Base-by-base conservation (phyloP, 2,329 filamentous ascomycete genomes). In the Falciphora oryzae region DNA sequence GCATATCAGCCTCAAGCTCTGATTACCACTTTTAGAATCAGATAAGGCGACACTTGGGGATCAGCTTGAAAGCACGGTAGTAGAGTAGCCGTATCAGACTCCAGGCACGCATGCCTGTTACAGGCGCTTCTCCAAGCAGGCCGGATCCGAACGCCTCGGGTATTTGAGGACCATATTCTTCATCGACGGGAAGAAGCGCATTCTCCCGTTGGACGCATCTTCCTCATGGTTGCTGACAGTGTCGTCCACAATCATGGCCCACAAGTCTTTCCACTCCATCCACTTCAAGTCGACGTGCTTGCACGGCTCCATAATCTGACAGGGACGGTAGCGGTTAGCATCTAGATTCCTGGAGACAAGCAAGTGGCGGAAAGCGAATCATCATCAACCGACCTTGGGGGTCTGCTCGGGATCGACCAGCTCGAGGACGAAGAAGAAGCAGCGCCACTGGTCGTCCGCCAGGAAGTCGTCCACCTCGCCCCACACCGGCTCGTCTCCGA, bases 261-360 rank as follows among this genome's bases (percentile, higher is more conserved):
- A 60, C 29, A 60, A 6, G 11, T 31, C 29, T 18, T 25, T 25
- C 59, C 58, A 60, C 58, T 60, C 29, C 31, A 60, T 60, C 58
- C 58, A 60, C 58, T 60, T 13, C 29, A 60, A 29, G 25, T 22
- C n/a, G 58, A 60, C 59, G 38, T 60, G 59, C 25, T 60, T 60
- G 28, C n/a, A 18, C 18, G 29, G 29, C 25, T 60, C 59, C 32
- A 32, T 60, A 16, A 60, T 60, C 59, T 60, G 16, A 27, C 11
- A n/a, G 22, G 59, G 10, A 4, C 16, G 16, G 35, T 14, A 29
- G 29, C n/a, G 11, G 16, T 60, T 8, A 60, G 59, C 22, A 18
- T 60, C 38, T 35, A 6, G 31, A 38, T 25, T 35, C 59, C 16
- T 11, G 35, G 35, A 13, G 11, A 16, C 7, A 59, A 31, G 35